phyloP scores from a whole-genome alignment of 2,329 filamentous ascomycete species.

The Whalleya microplaca region DNA sequence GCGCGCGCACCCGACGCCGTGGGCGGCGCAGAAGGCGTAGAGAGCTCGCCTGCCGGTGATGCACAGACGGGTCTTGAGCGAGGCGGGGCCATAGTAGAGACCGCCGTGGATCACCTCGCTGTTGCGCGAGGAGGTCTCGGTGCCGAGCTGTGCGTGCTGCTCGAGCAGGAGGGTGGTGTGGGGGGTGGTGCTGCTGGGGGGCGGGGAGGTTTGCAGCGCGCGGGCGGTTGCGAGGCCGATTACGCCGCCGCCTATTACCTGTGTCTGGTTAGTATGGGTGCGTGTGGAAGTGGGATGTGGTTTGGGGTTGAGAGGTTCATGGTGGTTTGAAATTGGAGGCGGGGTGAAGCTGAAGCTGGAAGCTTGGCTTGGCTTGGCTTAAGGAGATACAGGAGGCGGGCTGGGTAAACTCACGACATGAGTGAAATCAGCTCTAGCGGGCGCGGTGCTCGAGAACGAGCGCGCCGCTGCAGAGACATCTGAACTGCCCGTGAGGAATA shows the following conservation, averaged over 20 bases:
- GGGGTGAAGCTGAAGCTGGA: too few species aligned
- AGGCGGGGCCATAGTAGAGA: constrained; percentile 79
- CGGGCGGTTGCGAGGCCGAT: constrained; percentile 82
- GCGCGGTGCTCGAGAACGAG: constrained; percentile 36
- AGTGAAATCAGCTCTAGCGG: constrained; percentile 38
- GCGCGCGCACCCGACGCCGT: constrained; percentile 71
- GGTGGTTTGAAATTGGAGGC: too few species aligned
- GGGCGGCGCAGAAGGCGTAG: constrained; percentile 73
- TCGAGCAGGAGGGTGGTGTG: constrained; percentile 82
- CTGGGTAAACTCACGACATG: constrained; percentile 38
- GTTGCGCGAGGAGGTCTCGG: constrained; percentile 87
- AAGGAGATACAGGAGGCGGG: not conserved
- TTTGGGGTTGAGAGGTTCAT: not conserved
- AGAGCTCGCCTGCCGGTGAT: constrained; percentile 75
- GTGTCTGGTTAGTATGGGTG: not conserved
- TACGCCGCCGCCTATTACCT: constrained; percentile 64
- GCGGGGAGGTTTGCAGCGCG: constrained; percentile 61
- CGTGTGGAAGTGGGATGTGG: not conserved
- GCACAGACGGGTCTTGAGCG: constrained; percentile 84
- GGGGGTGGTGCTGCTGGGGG: constrained; percentile 34
- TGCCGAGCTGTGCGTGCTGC: constrained; percentile 74
- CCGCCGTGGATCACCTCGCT: constrained; percentile 97
- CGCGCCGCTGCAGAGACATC: constrained; percentile 1
- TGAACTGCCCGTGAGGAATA: not conserved
- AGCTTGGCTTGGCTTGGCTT: too few species aligned